These are phyloP conservation scores for Metschnikowia gruessii DNA, from an alignment of 805 yeast genomes.

Conservation along the genomic window DNA sequence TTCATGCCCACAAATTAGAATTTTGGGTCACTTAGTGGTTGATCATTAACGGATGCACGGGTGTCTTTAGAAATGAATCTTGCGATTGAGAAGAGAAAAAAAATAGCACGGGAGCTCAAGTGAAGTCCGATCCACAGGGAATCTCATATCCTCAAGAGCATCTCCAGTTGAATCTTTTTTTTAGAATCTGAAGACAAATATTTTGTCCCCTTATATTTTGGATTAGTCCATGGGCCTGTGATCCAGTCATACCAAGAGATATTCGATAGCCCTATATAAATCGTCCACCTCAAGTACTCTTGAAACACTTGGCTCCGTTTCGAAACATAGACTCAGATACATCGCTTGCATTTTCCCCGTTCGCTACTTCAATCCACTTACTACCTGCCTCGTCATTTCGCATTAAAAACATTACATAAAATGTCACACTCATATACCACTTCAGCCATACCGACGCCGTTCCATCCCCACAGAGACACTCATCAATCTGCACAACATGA, in stretches of 20 bases:
- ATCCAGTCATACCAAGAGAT: background rate
- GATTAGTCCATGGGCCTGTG: background rate
- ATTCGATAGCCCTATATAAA: background rate
- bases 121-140: background rate
- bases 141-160: background rate
- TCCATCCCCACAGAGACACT: constrained; percentile 17
- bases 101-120: background rate
- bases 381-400: background rate
- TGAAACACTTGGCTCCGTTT: background rate
- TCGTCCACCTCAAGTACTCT: too few species aligned
- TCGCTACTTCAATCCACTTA: background rate
- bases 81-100: background rate
- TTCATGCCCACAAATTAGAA: background rate
- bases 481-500: constrained; percentile 5
- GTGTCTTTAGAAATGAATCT: background rate
- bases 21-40: background rate
- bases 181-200: background rate
- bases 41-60: background rate
- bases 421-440: constrained; percentile 20
- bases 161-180: background rate
- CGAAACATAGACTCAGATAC: background rate
- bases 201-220: background rate
- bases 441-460: constrained; percentile 22
- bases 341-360: background rate
- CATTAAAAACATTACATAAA: background rate